Evolutionary conservation across 1,284 basidiomycete species (phyloP).

Genomic region (Apiotrichum akiyoshidainum): DNA sequence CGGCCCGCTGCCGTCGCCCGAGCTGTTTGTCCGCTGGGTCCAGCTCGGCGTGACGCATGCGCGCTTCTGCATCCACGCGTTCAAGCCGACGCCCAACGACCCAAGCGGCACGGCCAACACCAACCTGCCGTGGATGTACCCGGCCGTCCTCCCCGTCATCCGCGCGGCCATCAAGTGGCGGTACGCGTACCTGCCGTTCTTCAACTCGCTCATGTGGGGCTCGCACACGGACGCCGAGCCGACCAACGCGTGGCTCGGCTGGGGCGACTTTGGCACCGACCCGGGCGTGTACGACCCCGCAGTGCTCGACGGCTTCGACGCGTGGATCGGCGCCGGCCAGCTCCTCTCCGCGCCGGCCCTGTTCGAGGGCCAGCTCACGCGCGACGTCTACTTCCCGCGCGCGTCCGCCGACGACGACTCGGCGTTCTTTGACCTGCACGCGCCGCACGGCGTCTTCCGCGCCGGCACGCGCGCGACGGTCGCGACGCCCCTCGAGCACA

Average conservation of each 20-base stretch:
- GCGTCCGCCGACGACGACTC: constrained; percentile 26
- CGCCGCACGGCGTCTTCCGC: constrained; percentile 26
- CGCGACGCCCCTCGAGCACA: constrained; percentile 49
- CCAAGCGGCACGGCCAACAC: constrained; percentile 44
- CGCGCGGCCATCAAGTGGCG: constrained; percentile 50
- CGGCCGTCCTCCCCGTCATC: constrained; percentile 49
- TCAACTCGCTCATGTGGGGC: constrained; percentile 51
- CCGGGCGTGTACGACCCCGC: constrained; percentile 44
- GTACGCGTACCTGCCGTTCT: constrained; percentile 49
- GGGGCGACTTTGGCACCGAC: constrained; percentile 50
- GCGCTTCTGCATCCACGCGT: constrained; percentile 52
- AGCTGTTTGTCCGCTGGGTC: constrained; percentile 53
- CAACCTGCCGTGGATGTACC: constrained; percentile 54
- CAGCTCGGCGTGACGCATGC: constrained; percentile 50
- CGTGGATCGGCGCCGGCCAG: constrained; percentile 51
- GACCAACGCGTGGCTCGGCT: constrained; percentile 51
- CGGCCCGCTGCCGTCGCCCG: constrained; percentile 49
- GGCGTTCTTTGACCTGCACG: constrained; percentile 38
- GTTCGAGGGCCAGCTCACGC: constrained; percentile 40
- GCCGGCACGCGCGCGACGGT: constrained; percentile 40
- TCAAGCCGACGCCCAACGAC: constrained; percentile 51
- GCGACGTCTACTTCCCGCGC: constrained; percentile 50
- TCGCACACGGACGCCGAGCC: constrained; percentile 47
- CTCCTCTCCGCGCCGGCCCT: constrained; percentile 49
- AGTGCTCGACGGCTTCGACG: constrained; percentile 51